These are phyloP conservation scores for Lagenidium giganteum DNA, from an alignment of 352 stramenopile species.

Conservation along the genomic window DNA sequence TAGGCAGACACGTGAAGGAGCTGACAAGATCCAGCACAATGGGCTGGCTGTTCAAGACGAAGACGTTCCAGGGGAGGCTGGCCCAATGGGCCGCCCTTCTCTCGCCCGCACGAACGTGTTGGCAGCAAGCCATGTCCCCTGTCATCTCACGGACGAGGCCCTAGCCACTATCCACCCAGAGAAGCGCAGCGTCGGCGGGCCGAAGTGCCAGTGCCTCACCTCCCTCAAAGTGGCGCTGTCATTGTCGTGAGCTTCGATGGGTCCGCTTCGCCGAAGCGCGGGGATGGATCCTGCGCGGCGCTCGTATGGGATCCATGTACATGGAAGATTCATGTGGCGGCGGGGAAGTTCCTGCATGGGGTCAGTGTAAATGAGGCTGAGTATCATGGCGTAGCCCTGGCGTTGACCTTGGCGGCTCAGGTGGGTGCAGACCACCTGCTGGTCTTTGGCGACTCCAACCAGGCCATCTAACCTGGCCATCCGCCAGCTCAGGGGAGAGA, in stretches of 20 bases:
- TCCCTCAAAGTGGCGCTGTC: too few relatives aligned
- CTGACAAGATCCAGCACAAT: slow-evolving; percentile 5
- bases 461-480: too few relatives aligned
- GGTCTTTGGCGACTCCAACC: too few relatives aligned
- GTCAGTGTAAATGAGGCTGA: slow-evolving; percentile 18
- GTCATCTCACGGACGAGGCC: too few relatives aligned
- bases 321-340: slow-evolving; percentile 2
- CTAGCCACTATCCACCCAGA: too few relatives aligned
- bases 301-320: slow-evolving; percentile 4
- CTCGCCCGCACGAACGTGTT: too few relatives aligned
- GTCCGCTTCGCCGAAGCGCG: slow-evolving; percentile 9
- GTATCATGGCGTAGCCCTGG: slow-evolving; percentile 7
- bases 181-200: too few relatives aligned
- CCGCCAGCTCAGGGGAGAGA: too few relatives aligned
- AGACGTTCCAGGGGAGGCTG: slow-evolving; percentile 2
- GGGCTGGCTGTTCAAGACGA: slow-evolving; percentile 10
- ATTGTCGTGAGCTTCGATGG: slow-evolving; percentile 17
- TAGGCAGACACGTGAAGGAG: slow-evolving; percentile 1
- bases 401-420: too few relatives aligned
- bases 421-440: too few relatives aligned
- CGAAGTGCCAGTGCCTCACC: too few relatives aligned
- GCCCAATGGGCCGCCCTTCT: slow-evolving; percentile 10
- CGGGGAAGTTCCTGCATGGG: slow-evolving; percentile 6
- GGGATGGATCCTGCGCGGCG: slow-evolving; percentile 3
- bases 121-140: too few relatives aligned